Evolutionary conservation across 352 stramenopile species (phyloP), one percentile per base, ranked within the genome.

Genomic region (Blastocystis hominis): DNA sequence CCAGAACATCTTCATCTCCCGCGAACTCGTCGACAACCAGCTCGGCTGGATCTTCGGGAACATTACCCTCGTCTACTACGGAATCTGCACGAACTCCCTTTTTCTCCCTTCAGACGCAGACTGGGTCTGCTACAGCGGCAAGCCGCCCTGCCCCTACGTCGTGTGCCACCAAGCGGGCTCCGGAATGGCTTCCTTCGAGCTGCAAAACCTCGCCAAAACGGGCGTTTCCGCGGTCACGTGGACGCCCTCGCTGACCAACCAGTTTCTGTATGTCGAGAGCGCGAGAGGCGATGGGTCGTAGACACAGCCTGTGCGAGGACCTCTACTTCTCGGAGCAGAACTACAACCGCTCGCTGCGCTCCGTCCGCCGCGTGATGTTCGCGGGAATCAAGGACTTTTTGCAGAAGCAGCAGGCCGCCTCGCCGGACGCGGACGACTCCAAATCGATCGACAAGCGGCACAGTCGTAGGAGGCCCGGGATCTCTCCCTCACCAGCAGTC

Each of bases 11-110:
- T 66, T 54, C n/a, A 46, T 84, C 24, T 84, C 72, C 2, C 72
- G 72, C 10, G 72, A 84, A 34, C 44, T 30, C 34, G 47, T 84
- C 56, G 72, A 68, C n/a, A 24, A 34, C 7, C 4, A 59, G 38
- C 30, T 84, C 30, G 72, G 72, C 0, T 84, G 72, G 72, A 54
- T 84, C 7, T 66, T 84, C 46, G 72, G 72, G 40, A 84, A 84
- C 50, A 68, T 84, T 38, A 47, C 59, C 15, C 34, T 84, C 15
- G 59, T 34, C 38, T 84, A 84, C 44, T 84, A 84, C 44, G 72
- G 72, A 24, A 17, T 53, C 7, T 42, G 20, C 15, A 84, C 72
- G 10, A 4, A n/a, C 17, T 40, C 54, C n/a, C 1, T 50, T 9
- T 84, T 84, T 30, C 72, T 53, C 30, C 72, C 72, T 2, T 13